Percentiles rank a stretch among this genome's conserved stretches.
Evolutionary conservation across 306 rosid species (phyloP).

Genomic region (Carpinus viminea): DNA sequence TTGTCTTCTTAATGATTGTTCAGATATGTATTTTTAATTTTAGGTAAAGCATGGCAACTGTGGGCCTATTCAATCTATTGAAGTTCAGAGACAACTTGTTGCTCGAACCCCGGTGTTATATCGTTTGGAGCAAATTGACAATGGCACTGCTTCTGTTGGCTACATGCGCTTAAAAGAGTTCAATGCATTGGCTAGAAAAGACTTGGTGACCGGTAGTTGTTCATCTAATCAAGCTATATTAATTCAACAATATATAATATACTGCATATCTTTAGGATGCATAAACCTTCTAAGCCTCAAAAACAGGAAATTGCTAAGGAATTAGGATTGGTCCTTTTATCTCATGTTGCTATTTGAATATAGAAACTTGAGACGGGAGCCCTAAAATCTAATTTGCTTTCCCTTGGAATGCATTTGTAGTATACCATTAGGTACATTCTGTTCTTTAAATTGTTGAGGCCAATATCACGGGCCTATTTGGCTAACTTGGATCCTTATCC

Average conservation of each 20-base stretch:
- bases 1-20: constrained; percentile 30
- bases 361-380: background rate
- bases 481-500: background rate
- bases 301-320: background rate
- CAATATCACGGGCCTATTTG: background rate
- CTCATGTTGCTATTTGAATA: background rate
- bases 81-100: constrained; percentile 79
- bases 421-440: background rate
- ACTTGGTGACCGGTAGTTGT: constrained; percentile 72
- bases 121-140: constrained; percentile 71
- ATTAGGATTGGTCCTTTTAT: background rate
- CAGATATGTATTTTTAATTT: constrained; percentile 28
- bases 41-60: constrained; percentile 95
- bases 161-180: constrained; percentile 91
- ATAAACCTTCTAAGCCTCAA: background rate
- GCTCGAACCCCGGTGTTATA: constrained; percentile 92
- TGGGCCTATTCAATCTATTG: constrained; percentile 75
- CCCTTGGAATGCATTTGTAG: background rate
- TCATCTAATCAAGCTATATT: constrained; percentile 15
- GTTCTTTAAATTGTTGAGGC: background rate
- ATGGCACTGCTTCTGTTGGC: constrained; percentile 65
- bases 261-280: background rate
- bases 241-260: background rate
- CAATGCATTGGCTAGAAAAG: constrained; percentile 95
- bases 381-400: background rate